phyloP scores from a whole-genome alignment of 768 basidiomycete genomes.

The Crepidotus variabilis region DNA sequence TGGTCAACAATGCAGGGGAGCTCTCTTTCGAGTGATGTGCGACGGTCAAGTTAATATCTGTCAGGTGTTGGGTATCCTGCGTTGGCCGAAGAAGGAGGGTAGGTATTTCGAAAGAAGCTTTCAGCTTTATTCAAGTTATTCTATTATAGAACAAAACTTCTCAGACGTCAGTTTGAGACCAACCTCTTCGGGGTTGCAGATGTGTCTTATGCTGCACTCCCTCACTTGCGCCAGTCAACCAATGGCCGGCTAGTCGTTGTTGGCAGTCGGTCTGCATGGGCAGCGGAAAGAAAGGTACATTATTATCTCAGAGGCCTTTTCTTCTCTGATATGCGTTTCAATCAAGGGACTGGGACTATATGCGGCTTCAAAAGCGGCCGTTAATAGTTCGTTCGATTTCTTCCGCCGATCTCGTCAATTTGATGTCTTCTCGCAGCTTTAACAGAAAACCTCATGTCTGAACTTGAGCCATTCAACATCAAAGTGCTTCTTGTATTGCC shows the following conservation, averaged over 20 bases:
- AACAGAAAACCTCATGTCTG: slow-evolving; percentile 48
- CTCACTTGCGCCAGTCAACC: slow-evolving; percentile 42
- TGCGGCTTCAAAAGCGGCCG: slow-evolving; percentile 55
- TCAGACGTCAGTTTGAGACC: slow-evolving; percentile 41
- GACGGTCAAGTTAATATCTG: background rate
- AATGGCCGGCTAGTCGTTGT: slow-evolving; percentile 42
- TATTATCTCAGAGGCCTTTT: background rate
- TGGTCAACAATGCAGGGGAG: slow-evolving; percentile 63
- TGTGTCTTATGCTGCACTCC: slow-evolving; percentile 49
- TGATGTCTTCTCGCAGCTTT: slow-evolving; percentile 32
- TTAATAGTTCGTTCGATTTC: slow-evolving; percentile 41
- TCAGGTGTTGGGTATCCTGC: slow-evolving; percentile 35
- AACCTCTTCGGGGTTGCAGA: slow-evolving; percentile 52
- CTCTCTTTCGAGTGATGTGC: background rate
- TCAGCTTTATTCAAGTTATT: background rate
- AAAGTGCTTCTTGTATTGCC: slow-evolving; percentile 56
- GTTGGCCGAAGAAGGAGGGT: slow-evolving; percentile 59
- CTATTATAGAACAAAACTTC: slow-evolving; percentile 21
- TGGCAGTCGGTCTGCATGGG: slow-evolving; percentile 57
- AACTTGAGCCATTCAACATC: slow-evolving; percentile 53
- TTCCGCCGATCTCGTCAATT: background rate
- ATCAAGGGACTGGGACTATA: slow-evolving; percentile 35
- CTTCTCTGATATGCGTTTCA: background rate
- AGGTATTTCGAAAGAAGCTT: background rate
- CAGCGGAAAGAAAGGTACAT: slow-evolving; percentile 38